These are phyloP conservation scores for Hawksworthiomyces lignivorus DNA, from an alignment of 2,329 filamentous ascomycete species.

Conservation along the genomic window DNA sequence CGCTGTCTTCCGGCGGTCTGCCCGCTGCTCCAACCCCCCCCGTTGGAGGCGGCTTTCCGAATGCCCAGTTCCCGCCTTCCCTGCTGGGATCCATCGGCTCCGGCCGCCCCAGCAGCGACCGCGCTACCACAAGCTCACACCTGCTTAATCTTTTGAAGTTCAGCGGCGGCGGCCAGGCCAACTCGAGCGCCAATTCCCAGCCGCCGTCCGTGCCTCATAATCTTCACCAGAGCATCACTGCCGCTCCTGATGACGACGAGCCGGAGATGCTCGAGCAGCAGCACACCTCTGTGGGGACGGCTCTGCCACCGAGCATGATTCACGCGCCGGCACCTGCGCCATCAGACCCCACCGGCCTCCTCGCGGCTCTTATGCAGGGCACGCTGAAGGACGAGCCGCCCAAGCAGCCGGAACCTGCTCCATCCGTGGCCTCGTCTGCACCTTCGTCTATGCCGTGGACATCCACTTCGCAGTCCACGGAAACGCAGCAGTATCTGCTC, in stretches of 20 bases:
- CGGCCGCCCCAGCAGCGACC: conserved; percentile 23
- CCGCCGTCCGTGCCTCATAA: conserved; percentile 8
- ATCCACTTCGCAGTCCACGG: conserved; percentile 47
- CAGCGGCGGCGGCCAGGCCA: conserved; percentile 30
- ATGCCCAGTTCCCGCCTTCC: conserved; percentile 31
- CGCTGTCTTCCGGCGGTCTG: conserved; percentile 21
- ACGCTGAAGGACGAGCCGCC: conserved; percentile 35
- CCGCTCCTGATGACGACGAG: too few relatives aligned
- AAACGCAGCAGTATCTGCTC: conserved; percentile 79
- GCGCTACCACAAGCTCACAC: conserved; percentile 20
- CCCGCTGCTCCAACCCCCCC: conserved; percentile 41
- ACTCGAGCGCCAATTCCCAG: background rate
- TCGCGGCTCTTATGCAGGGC: conserved; percentile 55
- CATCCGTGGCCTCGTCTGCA: conserved; percentile 17
- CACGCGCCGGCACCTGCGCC: conserved; percentile 50
- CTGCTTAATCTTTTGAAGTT: conserved; percentile 57
- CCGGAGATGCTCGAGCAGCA: conserved; percentile 18
- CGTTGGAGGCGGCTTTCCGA: conserved; percentile 27
- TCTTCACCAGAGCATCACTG: too few relatives aligned
- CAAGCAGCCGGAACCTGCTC: conserved; percentile 11
- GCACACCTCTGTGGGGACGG: conserved; percentile 20
- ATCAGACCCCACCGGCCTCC: conserved; percentile 49
- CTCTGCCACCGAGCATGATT: conserved; percentile 32
- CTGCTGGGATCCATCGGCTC: conserved; percentile 44
- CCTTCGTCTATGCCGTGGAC: conserved; percentile 31